phyloP scores from a whole-genome alignment of 1,284 basidiomycete species.

The Fistulina hepatica region DNA sequence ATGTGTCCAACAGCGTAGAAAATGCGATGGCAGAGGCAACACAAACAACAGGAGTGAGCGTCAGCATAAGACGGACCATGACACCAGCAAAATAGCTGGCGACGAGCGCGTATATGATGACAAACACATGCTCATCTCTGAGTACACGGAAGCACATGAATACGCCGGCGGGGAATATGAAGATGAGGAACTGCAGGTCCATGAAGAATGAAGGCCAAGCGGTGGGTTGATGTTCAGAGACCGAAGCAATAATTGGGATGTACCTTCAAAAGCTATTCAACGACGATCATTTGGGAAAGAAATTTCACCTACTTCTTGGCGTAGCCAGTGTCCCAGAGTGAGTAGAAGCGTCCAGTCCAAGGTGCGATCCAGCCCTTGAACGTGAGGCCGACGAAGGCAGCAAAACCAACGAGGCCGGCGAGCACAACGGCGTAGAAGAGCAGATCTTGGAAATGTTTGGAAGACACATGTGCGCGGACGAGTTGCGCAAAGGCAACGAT shows the following conservation, averaged over 20 bases:
- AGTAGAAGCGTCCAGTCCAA: conserved; percentile 99
- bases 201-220: conserved; percentile 99
- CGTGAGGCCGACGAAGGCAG: conserved; percentile 71
- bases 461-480: conserved; percentile 81
- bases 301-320: conserved; percentile 72
- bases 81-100: conserved; percentile 98
- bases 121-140: conserved; percentile 95
- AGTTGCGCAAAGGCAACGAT: conserved; percentile 92
- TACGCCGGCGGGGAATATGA: conserved; percentile 96
- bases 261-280: conserved; percentile 41
- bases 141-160: conserved; percentile 89
- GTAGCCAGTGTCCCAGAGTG: conserved; percentile 98
- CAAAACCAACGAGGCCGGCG: conserved; percentile 63
- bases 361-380: conserved; percentile 96
- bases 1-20: conserved; percentile 83
- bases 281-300: conserved; percentile 4
- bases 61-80: conserved; percentile 96
- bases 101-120: conserved; percentile 96
- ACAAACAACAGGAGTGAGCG: conserved; percentile 87
- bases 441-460: conserved; percentile 86
- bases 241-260: conserved; percentile 97
- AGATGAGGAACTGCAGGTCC: conserved; percentile 96
- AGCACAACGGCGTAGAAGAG: conserved; percentile 61
- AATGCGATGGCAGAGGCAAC: conserved; percentile 87
- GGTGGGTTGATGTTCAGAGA: conserved; percentile 99